Base-by-base conservation (phyloP, 352 stramenopile genomes). In the Pythium plurisporium region DNA sequence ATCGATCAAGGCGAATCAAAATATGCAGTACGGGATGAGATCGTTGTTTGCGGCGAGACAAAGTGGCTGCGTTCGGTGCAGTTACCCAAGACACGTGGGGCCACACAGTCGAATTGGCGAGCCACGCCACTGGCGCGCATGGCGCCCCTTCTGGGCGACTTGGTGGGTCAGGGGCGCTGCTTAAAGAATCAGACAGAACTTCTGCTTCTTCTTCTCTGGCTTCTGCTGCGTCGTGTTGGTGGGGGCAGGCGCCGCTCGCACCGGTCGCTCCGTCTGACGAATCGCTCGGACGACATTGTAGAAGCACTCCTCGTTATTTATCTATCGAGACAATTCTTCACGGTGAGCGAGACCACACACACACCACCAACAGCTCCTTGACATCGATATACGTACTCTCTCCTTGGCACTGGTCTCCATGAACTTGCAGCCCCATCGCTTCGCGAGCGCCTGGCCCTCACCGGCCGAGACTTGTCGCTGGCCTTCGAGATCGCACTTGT, bases 281-380 rank as follows among this genome's bases (percentile, higher is more conserved):
- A 95, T 95, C 64, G 90, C 85, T 36, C 85, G 85, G 47, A 95
- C 82, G 49, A 95, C 85, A 52, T 95, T 73, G 73, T 91, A 95
- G 65, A 95, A 95, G 57, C 85, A 95, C 58, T 95, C 85, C 62
- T 95, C 85, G 61, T 95, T 94, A 48, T 86, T 81, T 87, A 92
- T 90, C 78, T 90, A 45, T 52, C 19, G n/a, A 40, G 0, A 4
- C 47, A 33, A 37, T 37, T 11, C 17, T 14, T 14, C n/a, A n/a
- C 12, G 23, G 38, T 44, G n/a, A 44, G 38, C 38, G 11, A 23
- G 5, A n/a, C 7, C 38, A 20, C 19, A n/a, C 2, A 15, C 26
- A 19, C 17, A 44, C 26, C 26, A 27, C 38, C n/a, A 7, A 25
- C 7, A 5, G 38, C 7, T 10, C 23, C 19, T 14, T 9, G 11